phyloP scores from a whole-genome alignment of 768 basidiomycete species.

The Hygrophorus pudorinus region DNA sequence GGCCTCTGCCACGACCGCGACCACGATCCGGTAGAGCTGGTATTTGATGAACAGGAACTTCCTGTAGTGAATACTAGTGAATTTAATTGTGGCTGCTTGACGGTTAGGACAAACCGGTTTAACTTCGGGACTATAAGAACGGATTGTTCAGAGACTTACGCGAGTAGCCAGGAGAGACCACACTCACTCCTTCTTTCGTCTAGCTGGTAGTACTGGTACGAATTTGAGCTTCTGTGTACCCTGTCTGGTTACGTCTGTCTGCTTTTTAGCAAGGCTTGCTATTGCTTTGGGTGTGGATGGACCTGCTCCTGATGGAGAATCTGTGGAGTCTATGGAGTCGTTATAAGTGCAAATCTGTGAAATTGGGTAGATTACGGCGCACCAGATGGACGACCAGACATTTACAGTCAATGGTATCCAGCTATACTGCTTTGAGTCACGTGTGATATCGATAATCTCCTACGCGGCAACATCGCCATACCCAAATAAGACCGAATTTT shows the following conservation, averaged over 20 bases:
- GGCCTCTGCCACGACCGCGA: conserved; percentile 37
- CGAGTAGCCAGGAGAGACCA: background rate
- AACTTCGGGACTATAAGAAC: conserved; percentile 37
- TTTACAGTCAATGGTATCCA: no score
- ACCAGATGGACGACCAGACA: background rate
- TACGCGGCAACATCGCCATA: no score
- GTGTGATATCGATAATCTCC: no score
- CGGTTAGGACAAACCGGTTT: conserved; percentile 26
- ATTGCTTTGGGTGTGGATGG: conserved; percentile 50
- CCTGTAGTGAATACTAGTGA: conserved; percentile 25
- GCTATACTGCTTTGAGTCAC: no score
- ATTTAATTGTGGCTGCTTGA: background rate
- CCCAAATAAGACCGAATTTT: no score
- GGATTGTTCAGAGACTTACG: background rate
- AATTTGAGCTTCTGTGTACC: conserved; percentile 75
- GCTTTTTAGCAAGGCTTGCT: conserved; percentile 64
- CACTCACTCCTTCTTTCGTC: conserved; percentile 74
- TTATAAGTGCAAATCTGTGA: no score
- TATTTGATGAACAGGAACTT: conserved; percentile 27
- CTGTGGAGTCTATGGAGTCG: no score
- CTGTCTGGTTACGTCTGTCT: conserved; percentile 60
- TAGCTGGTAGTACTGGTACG: conserved; percentile 62
- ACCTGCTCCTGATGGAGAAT: no score
- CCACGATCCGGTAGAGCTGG: conserved; percentile 25
- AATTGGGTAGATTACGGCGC: no score